Base-by-base conservation (phyloP, 208 protist species). In the Acanthamoeba sp. region DNA sequence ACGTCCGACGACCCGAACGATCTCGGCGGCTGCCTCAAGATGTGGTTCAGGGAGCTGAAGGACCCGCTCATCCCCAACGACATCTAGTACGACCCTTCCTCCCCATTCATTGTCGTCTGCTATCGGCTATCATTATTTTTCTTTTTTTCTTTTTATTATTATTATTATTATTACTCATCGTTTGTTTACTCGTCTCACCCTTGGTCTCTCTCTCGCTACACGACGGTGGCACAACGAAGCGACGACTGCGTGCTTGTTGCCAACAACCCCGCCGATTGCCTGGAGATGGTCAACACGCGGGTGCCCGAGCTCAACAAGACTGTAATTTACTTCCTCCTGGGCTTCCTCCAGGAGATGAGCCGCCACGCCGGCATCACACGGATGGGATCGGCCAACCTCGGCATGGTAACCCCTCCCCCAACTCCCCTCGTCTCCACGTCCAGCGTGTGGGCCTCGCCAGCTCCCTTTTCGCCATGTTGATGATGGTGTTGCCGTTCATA, bases 11-110 rank as follows among this genome's bases (percentile, higher is more conserved):
- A 57, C 38, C 78, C 78, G 20, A 48, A 87, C 78, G 78, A 59
- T 5, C 42, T 87, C 42, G 78, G 42, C 34, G 78, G 78, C 38
- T 45, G 40, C 40, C 42, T 87, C 7, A 87, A 87, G 78, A 40
- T 87, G 48, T 87, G 78, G 78, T 87, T 87, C 78, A 22, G 78
- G 12, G 78, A 87, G 78, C 78, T 87, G 40, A 57, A 87, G 48
- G 78, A 87, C n/a, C 78, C 78, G n/a, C 78, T 87, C 78, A 45
- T 87, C 34, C 78, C 78, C n/a, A 57, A 48, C 42, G 14, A 52
- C 27, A 59, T 59, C 34, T 87, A 87, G 69, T 78, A 78, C 69
- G 22, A 6, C 20, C 38, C 29, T 38, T 71, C 62, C 20, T 64
- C 24, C 57, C 57, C 24, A n/a, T 64, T 24, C 57, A n/a, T 64